These are phyloP conservation scores for Aspergillus egyptiacus DNA, from an alignment of 495 filamentous ascomycete species.

Conservation along the genomic window DNA sequence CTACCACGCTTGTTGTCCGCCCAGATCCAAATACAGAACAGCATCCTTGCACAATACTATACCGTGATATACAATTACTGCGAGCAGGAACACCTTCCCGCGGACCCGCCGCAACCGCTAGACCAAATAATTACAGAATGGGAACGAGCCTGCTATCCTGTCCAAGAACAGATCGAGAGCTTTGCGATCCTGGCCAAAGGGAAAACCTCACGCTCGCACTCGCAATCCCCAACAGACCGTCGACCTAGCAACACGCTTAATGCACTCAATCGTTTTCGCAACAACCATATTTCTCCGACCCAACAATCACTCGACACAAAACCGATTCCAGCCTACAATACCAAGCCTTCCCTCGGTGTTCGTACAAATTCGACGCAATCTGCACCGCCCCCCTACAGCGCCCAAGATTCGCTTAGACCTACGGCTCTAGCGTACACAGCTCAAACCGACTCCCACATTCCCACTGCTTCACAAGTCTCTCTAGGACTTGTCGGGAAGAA, in stretches of 20 bases:
- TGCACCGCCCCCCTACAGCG: slow-evolving; percentile 29
- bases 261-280: slow-evolving; percentile 4
- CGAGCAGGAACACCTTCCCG: slow-evolving; percentile 62
- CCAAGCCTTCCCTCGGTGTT: slow-evolving; percentile 19
- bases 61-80: slow-evolving; percentile 77
- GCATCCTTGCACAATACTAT: slow-evolving; percentile 77
- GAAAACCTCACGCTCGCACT: slow-evolving; percentile 61
- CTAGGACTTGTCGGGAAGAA: slow-evolving; percentile 35
- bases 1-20: slow-evolving; percentile 69
- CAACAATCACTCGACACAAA: slow-evolving; percentile 4
- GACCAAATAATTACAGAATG: slow-evolving; percentile 65
- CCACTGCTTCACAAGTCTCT: neutral
- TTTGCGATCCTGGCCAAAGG: slow-evolving; percentile 64
- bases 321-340: slow-evolving; percentile 5
- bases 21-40: slow-evolving; percentile 78
- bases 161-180: slow-evolving; percentile 67
- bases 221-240: slow-evolving; percentile 42
- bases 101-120: slow-evolving; percentile 61
- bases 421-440: slow-evolving; percentile 21
- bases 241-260: slow-evolving; percentile 27
- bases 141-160: slow-evolving; percentile 57
- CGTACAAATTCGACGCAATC: slow-evolving; percentile 11
- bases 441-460: too few relatives aligned
- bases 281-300: slow-evolving; percentile 22
- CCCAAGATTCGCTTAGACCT: too few relatives aligned